Percentiles rank a stretch among this genome's conserved stretches.
These are phyloP conservation scores for Chernovozyma sophiae-reginae DNA, from an alignment of 1,139 yeast genomes.

Conservation along the genomic window DNA sequence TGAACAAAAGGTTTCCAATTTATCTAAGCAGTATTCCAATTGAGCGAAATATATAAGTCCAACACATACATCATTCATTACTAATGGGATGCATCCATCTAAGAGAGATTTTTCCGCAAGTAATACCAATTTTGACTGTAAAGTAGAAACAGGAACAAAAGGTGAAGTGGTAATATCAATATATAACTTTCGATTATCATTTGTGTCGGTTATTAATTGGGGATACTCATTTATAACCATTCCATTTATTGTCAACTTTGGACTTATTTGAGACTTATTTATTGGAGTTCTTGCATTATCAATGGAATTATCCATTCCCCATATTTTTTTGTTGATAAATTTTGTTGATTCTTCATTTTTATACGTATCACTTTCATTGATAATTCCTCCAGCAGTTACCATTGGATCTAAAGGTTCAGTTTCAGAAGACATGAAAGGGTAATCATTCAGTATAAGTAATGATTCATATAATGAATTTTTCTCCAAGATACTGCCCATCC, in stretches of 20 bases:
- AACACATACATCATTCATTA: constrained; percentile 32
- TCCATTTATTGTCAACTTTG: constrained; percentile 1
- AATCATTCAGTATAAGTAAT: constrained; percentile 46
- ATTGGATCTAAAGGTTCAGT: constrained; percentile 37
- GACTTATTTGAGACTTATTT: neutral
- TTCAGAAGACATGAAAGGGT: constrained; percentile 49
- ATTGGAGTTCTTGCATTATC: constrained; percentile 1
- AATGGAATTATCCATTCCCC: constrained; percentile 1
- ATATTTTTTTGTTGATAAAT: neutral
- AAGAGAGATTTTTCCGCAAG: constrained; percentile 41
- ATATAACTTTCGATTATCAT: constrained; percentile 15
- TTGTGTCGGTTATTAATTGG: constrained; percentile 2
- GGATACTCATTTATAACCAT: constrained; percentile 1
- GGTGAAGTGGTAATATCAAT: constrained; percentile 40
- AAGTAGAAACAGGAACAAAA: constrained; percentile 26
- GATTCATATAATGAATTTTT: constrained; percentile 52
- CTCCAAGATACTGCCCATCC: constrained; percentile 55
- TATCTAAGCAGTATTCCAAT: constrained; percentile 50
- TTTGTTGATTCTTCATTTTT: constrained; percentile 5
- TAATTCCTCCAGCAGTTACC: constrained; percentile 34
- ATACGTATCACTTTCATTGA: constrained; percentile 14
- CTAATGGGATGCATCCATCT: constrained; percentile 56
- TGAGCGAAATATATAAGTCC: constrained; percentile 53
- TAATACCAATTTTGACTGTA: constrained; percentile 31
- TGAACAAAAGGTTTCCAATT: constrained; percentile 28